Evolutionary conservation across 1,284 basidiomycete genomes (phyloP), one percentile per base, ranked within the genome.

Genomic region (Mycena sp.): DNA sequence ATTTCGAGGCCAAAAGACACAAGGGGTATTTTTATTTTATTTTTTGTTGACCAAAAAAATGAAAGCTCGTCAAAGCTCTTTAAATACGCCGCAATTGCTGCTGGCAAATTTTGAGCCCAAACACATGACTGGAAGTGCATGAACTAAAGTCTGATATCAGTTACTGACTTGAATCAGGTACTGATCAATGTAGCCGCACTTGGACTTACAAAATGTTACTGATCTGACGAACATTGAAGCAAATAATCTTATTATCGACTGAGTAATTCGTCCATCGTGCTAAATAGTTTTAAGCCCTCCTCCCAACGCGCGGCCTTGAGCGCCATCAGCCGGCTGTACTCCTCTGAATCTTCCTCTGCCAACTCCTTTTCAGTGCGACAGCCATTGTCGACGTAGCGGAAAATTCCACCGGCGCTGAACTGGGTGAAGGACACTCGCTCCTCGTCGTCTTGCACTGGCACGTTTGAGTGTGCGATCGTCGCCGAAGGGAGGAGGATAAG

Each of bases 391-490:
- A 56, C 35, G 21, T 32, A 61, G 2, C 53, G 52, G 21, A 61
- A 55, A 14, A 61, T n/a, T 2, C 52, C 44, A 1, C 59, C 52
- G 6, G 59, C 44, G 14, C 26, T 55, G 23, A 49, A 61, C 12
- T 61, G 59, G 0, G 59, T 61, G 29, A 61, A 55, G n/a, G n/a
- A n/a, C n/a, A n/a, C n/a, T n/a, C n/a, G n/a, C n/a, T n/a, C n/a
- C n/a, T n/a, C n/a, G n/a, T n/a, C n/a, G n/a, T n/a, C n/a, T n/a
- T n/a, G n/a, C n/a, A n/a, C n/a, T n/a, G n/a, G n/a, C n/a, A n/a
- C n/a, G n/a, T 63, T 62, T 2, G 60, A 62, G 32, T 63, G 61
- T 6, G 41, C 19, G 32, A 63, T 30, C 5, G 54, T 55, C 0
- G 55, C 61, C 2, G 55, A 61, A 16, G 58, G 58, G n/a, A 61